These are phyloP conservation scores for Claviceps arundinis DNA, from an alignment of 2,329 filamentous ascomycete genomes.

Conservation along the genomic window DNA sequence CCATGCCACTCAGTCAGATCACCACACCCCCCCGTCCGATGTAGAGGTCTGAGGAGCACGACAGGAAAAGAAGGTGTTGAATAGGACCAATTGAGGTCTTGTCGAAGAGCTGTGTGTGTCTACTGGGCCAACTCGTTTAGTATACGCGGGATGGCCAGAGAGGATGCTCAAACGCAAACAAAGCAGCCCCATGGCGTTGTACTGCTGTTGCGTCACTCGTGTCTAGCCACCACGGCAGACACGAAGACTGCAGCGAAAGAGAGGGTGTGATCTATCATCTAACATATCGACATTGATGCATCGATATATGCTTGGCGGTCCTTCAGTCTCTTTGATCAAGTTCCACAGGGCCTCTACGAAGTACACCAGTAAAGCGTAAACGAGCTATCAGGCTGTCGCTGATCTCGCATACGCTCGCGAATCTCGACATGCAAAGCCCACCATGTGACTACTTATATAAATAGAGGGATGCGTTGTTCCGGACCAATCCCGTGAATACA, in stretches of 20 bases:
- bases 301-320: background rate
- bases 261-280: too few species aligned
- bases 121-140: background rate
- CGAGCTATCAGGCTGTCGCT: background rate
- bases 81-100: too few species aligned
- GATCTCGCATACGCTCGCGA: background rate
- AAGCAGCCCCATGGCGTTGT: background rate
- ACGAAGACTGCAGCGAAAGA: background rate
- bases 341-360: background rate
- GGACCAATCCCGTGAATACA: too few species aligned
- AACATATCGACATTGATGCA: background rate
- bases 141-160: background rate
- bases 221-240: slow-evolving; percentile 2
- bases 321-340: background rate
- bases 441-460: too few species aligned
- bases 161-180: background rate
- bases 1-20: too few species aligned
- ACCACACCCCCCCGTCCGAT: too few species aligned
- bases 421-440: background rate
- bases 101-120: background rate
- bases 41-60: too few species aligned
- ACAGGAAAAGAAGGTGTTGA: too few species aligned
- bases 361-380: background rate
- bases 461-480: too few species aligned
- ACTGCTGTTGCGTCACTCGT: background rate